These are phyloP conservation scores for Kodamaea fungicola DNA, from an alignment of 1,139 yeast genomes.

Conservation along the genomic window DNA sequence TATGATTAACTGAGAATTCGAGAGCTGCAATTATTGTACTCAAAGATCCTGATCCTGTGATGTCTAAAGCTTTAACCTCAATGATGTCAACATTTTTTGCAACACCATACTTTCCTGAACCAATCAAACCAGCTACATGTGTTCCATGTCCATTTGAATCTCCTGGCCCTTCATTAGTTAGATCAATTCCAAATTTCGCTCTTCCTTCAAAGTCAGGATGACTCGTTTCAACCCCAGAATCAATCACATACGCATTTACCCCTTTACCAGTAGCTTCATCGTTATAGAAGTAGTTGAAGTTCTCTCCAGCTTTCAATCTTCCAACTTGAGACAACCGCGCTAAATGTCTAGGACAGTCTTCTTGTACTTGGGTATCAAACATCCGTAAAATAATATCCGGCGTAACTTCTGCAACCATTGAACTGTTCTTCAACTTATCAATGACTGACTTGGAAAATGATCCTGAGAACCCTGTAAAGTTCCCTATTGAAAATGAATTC, in stretches of 20 bases:
- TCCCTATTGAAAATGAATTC: constrained; percentile 53
- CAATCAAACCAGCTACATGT: constrained; percentile 89
- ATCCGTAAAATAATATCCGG: constrained; percentile 56
- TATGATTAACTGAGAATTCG: constrained; percentile 67
- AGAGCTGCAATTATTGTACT: constrained; percentile 68
- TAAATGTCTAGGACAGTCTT: constrained; percentile 64
- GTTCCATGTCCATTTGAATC: constrained; percentile 78
- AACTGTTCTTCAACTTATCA: constrained; percentile 45
- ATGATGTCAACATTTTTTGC: constrained; percentile 64
- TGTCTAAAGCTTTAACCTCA: constrained; percentile 69
- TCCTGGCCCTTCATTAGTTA: constrained; percentile 58
- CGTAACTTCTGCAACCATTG: constrained; percentile 54
- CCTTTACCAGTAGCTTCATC: constrained; percentile 44
- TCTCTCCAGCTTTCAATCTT: constrained; percentile 21
- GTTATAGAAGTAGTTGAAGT: constrained; percentile 40
- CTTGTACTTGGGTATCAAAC: constrained; percentile 38
- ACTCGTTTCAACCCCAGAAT: constrained; percentile 61
- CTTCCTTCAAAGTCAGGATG: constrained; percentile 70
- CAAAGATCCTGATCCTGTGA: constrained; percentile 62
- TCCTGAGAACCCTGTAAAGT: constrained; percentile 62
- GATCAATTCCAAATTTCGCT: constrained; percentile 55
- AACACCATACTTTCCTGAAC: constrained; percentile 74
- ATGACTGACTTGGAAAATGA: constrained; percentile 49
- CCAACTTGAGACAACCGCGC: constrained; percentile 58
- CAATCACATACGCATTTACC: constrained; percentile 75